phyloP scores from a whole-genome alignment of 441 rosid species.

The Eruca vesicaria region DNA sequence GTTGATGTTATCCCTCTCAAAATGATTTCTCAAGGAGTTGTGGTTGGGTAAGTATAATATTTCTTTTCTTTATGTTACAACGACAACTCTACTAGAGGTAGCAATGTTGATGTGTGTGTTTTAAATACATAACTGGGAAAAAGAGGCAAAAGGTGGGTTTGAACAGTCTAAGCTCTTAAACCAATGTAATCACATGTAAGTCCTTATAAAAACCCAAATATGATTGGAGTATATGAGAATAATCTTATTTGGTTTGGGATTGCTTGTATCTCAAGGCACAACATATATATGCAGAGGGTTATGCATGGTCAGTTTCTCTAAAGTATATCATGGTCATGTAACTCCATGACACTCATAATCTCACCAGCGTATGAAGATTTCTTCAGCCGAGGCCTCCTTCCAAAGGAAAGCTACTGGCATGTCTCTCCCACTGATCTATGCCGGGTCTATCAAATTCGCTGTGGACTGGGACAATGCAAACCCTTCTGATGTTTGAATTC shows the following conservation, averaged over 20 bases:
- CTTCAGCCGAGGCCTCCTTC: slow-evolving; percentile 79
- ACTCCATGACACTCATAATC: slow-evolving; percentile 72
- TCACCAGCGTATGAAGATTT: slow-evolving; percentile 83
- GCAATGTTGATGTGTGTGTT: slow-evolving; percentile 3
- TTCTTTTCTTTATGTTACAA: slow-evolving; percentile 7
- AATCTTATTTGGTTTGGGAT: slow-evolving; percentile 3
- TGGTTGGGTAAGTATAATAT: slow-evolving; percentile 70
- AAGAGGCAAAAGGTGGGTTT: slow-evolving; percentile 69
- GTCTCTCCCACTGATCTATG: slow-evolving; percentile 61
- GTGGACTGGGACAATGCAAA: slow-evolving; percentile 86
- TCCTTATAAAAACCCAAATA: neutral
- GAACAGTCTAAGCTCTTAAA: slow-evolving; percentile 69
- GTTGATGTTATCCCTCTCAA: slow-evolving; percentile 77
- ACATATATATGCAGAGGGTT: slow-evolving; percentile 96
- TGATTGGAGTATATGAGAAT: neutral
- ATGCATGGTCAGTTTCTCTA: slow-evolving; percentile 96
- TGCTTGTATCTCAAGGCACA: slow-evolving; percentile 50
- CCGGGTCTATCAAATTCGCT: slow-evolving; percentile 62
- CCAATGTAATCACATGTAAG: slow-evolving; percentile 76
- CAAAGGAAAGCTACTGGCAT: slow-evolving; percentile 77
- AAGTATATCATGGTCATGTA: slow-evolving; percentile 86
- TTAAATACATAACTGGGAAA: slow-evolving; percentile 69
- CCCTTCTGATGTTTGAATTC: slow-evolving; percentile 54
- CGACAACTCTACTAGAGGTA: no score
- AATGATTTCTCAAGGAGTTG: slow-evolving; percentile 87